Evolutionary conservation across 2,329 filamentous ascomycete species (phyloP).

Genomic region (Aspergillus floridensis): DNA sequence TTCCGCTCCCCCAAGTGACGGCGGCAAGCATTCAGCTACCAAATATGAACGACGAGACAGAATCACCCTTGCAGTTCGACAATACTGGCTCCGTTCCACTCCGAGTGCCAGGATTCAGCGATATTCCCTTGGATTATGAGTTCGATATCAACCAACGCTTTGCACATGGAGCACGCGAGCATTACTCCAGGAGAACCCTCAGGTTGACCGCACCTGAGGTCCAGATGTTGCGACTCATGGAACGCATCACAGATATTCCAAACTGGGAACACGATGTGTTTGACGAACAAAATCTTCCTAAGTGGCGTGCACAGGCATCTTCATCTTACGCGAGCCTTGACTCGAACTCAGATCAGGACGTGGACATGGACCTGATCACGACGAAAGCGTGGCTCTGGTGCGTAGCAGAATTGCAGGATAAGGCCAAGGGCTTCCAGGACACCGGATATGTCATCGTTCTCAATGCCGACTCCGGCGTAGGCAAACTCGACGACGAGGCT

Average conservation of each 20-base stretch:
- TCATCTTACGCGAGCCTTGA: too few species aligned
- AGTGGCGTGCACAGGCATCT: background rate
- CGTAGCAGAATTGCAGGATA: background rate
- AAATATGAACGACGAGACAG: too few species aligned
- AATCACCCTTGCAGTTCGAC: background rate
- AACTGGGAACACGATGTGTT: background rate
- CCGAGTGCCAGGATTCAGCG: background rate
- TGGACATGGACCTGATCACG: background rate
- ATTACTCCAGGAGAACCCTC: background rate
- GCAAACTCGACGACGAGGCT: background rate
- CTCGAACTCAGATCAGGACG: background rate
- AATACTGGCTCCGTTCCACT: background rate
- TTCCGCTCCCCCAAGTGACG: too few species aligned
- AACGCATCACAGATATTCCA: background rate
- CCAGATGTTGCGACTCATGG: conserved; percentile 1
- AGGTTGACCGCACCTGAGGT: background rate
- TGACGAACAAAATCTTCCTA: background rate
- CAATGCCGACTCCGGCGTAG: background rate
- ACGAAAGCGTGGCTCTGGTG: background rate
- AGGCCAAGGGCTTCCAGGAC: background rate
- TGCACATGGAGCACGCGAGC: background rate
- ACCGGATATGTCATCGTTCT: background rate
- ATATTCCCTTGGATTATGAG: background rate
- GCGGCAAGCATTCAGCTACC: too few species aligned
- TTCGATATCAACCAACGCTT: background rate